Base-by-base conservation (phyloP, 1,284 basidiomycete genomes). In the Earliella scabrosa region DNA sequence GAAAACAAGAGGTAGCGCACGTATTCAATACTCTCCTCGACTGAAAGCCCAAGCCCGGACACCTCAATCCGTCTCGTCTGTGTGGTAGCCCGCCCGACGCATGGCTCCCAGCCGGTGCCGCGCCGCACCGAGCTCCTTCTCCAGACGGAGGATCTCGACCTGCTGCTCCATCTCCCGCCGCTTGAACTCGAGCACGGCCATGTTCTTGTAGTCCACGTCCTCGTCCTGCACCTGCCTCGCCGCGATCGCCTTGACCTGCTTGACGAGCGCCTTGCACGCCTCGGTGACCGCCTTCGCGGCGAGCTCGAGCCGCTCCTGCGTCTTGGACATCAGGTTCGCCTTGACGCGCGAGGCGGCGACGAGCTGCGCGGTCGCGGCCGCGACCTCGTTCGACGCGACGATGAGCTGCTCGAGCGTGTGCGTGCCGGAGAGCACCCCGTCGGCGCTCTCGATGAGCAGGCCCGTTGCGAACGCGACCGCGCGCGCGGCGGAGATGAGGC, bases 291-390 rank as follows among this genome's bases (percentile, higher is more conserved):
- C 97, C 77, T 97, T 98, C 46, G 97, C 94, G 2, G 97, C 97
- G 8, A 95, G 79, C 76, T 99, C 97, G 35, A 99, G 86, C 41
- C 92, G 86, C 68, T 98, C 95, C 75, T 99, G 97, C 4, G 97
- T 98, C 79, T 96, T 95, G 58, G 93, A 96, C 95, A 98, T 99
- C 64, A 98, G 82, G 71, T 95, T 95, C 6, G 96, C 94, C 80
- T 99, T 99, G 71, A 99, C 97, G 52, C 97, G 88, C 20, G 95
- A 98, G 1, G 97, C 97, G 24, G 97, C 97, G 45, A 99, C 97
- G 46, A 99, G 89, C 75, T 99, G 97, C 5, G 97, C 97, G 0
- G 97, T 99, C 0, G 97, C 90, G 45, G 90, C 95, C 1, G 95
- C 93, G 23, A 99, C 97, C 73, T 98, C 97, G 76, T 99, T 99